Evolutionary conservation across 305 asterid species (phyloP), one percentile per base, ranked within the genome.

Genomic region (Rubia occidens): DNA sequence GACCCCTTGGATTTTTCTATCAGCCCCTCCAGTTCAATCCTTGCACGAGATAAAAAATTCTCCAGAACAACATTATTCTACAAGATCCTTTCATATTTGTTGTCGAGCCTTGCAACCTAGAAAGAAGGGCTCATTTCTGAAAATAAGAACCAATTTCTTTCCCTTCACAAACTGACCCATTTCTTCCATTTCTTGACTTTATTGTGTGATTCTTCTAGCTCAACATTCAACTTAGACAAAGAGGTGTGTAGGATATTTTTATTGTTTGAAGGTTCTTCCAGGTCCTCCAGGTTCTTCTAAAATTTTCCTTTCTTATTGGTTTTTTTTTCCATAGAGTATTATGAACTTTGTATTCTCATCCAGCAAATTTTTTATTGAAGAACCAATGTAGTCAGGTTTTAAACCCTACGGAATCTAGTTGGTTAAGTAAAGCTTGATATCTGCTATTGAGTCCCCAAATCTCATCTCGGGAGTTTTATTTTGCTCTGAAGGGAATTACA

Each of bases 1-100:
- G 91, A 80, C 42, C 96, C 94, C 80, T 88, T 90, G 3, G 99
- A 86, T 74, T 87, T 91, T 76, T 87, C 95, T 84, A 88, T 94
- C 85, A 94, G 72, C 69, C 95, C 95, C 84, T 87, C 95, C 63
- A 94, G 89, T 74, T 94, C 99, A 70, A 89, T 78, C 79, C 82
- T 91, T 66, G 94, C 91, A 40, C 79, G 77, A 29, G 83, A 86
- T 39, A 94, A 85, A 18, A 93, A 81, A 71, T 78, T 83, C 84
- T 94, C 97, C 60, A 89, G 89, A 68, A 87, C 85, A 15, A 88
- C 92, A 77, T 89, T 91, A 72, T 82, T 87, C 62, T 82, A 94
- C 78, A 91, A 72, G 26, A 91, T 79, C 53, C 82, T 88, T 80
- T 86, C 95, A 89, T 83, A 72, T 78, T 91, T 72, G 81, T 89